Base-by-base conservation (phyloP, 768 basidiomycete genomes). In the Mycena rebaudengoi region DNA sequence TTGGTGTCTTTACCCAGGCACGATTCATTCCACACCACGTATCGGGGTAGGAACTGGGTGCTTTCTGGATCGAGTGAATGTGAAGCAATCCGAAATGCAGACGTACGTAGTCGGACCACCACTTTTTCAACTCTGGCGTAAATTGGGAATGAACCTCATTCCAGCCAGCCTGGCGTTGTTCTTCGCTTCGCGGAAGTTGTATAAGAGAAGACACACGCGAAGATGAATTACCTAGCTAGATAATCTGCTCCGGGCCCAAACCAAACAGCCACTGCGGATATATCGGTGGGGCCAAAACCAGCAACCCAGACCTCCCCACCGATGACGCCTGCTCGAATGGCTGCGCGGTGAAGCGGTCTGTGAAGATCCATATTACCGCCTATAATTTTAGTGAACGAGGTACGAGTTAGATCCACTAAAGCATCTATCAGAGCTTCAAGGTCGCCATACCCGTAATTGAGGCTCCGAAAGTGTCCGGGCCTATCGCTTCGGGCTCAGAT, bases 391-490 rank as follows among this genome's bases (percentile, higher is more conserved):
- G n/a, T n/a, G n/a, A n/a, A n/a, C n/a, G n/a, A n/a, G n/a, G n/a
- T n/a, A n/a, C n/a, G n/a, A n/a, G n/a, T n/a, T n/a, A n/a, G n/a
- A n/a, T n/a, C n/a, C n/a, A n/a, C n/a, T n/a, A n/a, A n/a, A n/a
- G n/a, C n/a, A n/a, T n/a, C n/a, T n/a, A n/a, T n/a, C n/a, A n/a
- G n/a, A n/a, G n/a, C n/a, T n/a, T n/a, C n/a, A n/a, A n/a, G n/a
- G n/a, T n/a, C n/a, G n/a, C n/a, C n/a, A n/a, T n/a, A n/a, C n/a
- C n/a, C 10, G 67, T 60, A 21, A 72, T 68, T 56, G 74, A 76
- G 35, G 73, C 72, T 44, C 76, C 75, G 60, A 82, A 82, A 1
- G 75, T 77, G 28, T 63, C 66, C 1, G 35, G 20, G 10, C 35
- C 49, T 64, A 40, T 23, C 44, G 6, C 14, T n/a, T 3, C n/a